Base-by-base conservation (phyloP, 108 stramenopile genomes). In the Skeletonema menzelii region DNA sequence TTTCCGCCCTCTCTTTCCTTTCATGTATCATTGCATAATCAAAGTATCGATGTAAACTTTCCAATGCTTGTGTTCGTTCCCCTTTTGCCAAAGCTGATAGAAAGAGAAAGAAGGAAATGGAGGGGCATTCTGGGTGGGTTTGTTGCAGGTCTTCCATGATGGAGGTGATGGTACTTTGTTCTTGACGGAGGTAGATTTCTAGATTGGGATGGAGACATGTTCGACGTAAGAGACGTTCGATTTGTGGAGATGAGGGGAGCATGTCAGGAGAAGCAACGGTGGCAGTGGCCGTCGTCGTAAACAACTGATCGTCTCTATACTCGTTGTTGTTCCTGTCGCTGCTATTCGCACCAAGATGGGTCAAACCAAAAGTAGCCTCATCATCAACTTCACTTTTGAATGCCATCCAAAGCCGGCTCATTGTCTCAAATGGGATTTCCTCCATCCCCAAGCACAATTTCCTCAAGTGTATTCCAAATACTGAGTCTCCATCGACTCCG, bases 1-100 rank as follows among this genome's bases (percentile, higher is more conserved):
- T 24, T 24, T 74, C 80, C n/a, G 72, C 83, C 6, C 87, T 67
- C 19, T 73, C 82, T 69, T 72, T 82, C 3, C 81, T 42, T 55
- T 87, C 85, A 38, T 85, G 75, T 27, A 94, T 85, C 81, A 89
- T 86, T 37, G 92, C 91, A 69, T 95, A 95, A 70, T 97, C 97
- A 80, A 96, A 96, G 84, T 94, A 98, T 28, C 91, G 85, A 74
- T 98, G 97, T 30, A 98, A 83, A 22, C 86, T 83, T 64, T 98
- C 93, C 20, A 98, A 66, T 47, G 97, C 93, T 8, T 82, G 86
- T 10, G 79, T 80, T 28, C 90, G 86, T 72, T 96, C 91, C 20
- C 87, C 82, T 58, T 88, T 72, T 27, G 82, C 77, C 17, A 96
- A 65, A 69, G 91, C 95, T 56, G 91, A 88, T 26, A 95, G 70